Base-by-base conservation (phyloP, 768 basidiomycete species). In the Lentinula sp. region DNA sequence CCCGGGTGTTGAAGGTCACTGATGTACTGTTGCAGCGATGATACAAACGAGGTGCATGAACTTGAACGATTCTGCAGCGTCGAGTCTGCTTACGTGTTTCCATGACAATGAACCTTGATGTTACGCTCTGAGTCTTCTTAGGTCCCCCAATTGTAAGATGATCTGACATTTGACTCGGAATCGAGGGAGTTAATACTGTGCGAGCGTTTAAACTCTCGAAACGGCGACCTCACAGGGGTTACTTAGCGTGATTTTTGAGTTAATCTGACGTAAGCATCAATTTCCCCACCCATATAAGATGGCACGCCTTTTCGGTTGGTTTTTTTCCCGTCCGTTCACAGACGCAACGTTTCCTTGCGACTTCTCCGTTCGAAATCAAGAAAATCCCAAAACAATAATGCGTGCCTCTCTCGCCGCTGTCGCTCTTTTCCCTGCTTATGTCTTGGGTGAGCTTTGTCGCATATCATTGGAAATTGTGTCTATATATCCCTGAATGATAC, bases 341-440 rank as follows among this genome's bases (percentile, higher is more conserved):
- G 39, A 20, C 54, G 39, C 15, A 28, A 28, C 28, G 28, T 37
- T 28, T 55, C 39, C 0, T 37, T 20, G 5, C 53, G 18, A 12
- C 36, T 42, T 32, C 23, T 9, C 2, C 15, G 4, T 39, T 37
- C 41, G 53, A 54, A 41, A 37, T 16, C 28, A 6, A 33, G 50
- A 52, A 52, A 52, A 51, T 15, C 9, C 20, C 12, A 48, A 48
- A 48, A 48, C n/a, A 35, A 54, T 20, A 36, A 54, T 56, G 55
- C 55, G 55, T 56, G 55, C 41, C 41, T 56, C 55, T 33, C 20
- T 56, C 41, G 55, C 55, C 41, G 55, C 55, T 32, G 55, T 43
- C 55, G 55, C 55, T 56, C 55, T 56, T 56, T 56, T 56, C 20
- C 55, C 55, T 42, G 55, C 55, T 42, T 56, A 43, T 33, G 55